A percentile compares a stretch with the other conserved stretches of the same genome.
Conservation (phyloP, 2,329 filamentous ascomycete species). For the Mollisiaceae sp. region DNA sequence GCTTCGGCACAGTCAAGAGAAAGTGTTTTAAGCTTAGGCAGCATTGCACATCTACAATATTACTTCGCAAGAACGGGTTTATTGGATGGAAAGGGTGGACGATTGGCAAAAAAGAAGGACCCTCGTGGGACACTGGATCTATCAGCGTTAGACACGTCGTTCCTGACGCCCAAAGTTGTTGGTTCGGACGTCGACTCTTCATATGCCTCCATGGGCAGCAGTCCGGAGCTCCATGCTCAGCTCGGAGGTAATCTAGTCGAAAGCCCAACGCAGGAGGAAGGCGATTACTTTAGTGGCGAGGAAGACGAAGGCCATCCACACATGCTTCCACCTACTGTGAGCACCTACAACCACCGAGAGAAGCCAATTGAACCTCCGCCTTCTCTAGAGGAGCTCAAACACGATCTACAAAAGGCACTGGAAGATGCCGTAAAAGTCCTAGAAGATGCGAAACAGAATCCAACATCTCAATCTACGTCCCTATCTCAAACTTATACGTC, state of each 20-base stretch:
- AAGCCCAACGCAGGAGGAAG: constrained; percentile 48
- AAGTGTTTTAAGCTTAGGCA: constrained; percentile 94
- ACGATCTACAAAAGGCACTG: constrained; percentile 70
- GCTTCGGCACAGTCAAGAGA: constrained; percentile 88
- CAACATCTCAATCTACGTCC: constrained; percentile 32
- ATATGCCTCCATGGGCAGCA: constrained; percentile 64
- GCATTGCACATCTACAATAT: constrained; percentile 96
- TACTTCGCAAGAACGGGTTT: constrained; percentile 96
- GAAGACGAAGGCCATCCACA: constrained; percentile 69
- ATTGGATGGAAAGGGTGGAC: constrained; percentile 89
- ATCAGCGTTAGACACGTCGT: constrained; percentile 55
- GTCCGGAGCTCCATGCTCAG: constrained; percentile 56
- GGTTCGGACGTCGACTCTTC: constrained; percentile 61
- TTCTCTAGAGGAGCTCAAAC: constrained; percentile 78
- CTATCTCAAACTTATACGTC: constrained; percentile 17
- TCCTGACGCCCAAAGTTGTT: constrained; percentile 49
- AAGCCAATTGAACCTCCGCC: constrained; percentile 84
- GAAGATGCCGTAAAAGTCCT: constrained; percentile 72
- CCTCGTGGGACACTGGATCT: constrained; percentile 59
- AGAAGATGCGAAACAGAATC: constrained; percentile 56
- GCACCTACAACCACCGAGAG: constrained; percentile 88
- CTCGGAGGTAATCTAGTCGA: constrained; percentile 42
- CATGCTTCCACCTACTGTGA: constrained; percentile 95
- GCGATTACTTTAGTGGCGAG: constrained; percentile 54
- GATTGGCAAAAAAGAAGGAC: constrained; percentile 76